Conservation (phyloP, 1,284 basidiomycete species). For the Athelia sp. region DNA sequence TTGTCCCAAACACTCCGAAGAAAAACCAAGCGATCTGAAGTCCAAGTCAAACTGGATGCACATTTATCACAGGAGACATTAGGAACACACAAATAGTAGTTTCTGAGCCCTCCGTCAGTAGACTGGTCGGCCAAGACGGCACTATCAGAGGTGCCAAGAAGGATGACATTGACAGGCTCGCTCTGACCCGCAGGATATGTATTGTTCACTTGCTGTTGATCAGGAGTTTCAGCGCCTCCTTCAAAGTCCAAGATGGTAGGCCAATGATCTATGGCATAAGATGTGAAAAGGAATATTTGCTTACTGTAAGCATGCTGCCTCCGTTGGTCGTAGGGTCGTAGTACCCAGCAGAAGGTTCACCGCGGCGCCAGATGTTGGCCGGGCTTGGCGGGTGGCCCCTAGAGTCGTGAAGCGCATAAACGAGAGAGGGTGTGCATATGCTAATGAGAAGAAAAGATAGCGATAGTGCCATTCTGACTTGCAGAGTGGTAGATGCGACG, state of each 20-base stretch:
- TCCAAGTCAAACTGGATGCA: slow-evolving; percentile 4
- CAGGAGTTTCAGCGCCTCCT: slow-evolving; percentile 1
- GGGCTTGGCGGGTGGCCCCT: slow-evolving; percentile 34
- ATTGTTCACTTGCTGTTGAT: slow-evolving; percentile 42
- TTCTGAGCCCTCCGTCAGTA: slow-evolving; percentile 70
- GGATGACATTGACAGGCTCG: slow-evolving; percentile 87
- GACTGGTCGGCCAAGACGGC: slow-evolving; percentile 63
- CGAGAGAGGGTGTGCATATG: not conserved
- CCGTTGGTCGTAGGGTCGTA: slow-evolving; percentile 31
- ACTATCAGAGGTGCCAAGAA: slow-evolving; percentile 77
- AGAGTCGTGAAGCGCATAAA: slow-evolving; percentile 16
- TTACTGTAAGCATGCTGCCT: slow-evolving; percentile 39
- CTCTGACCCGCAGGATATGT: slow-evolving; percentile 76
- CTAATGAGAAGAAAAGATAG: not conserved
- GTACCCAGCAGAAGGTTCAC: slow-evolving; percentile 27
- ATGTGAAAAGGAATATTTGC: slow-evolving; percentile 10
- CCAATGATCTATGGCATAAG: too few relatives aligned
- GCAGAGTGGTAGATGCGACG: not conserved
- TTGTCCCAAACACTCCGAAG: slow-evolving; percentile 82
- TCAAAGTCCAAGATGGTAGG: not conserved
- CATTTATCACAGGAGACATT: not conserved
- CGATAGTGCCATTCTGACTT: not conserved
- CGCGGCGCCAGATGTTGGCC: slow-evolving; percentile 40
- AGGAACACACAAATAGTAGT: slow-evolving; percentile 62
- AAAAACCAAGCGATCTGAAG: slow-evolving; percentile 56